phyloP scores from a whole-genome alignment of 179 eudicot species.

The Silene noctiflora region DNA sequence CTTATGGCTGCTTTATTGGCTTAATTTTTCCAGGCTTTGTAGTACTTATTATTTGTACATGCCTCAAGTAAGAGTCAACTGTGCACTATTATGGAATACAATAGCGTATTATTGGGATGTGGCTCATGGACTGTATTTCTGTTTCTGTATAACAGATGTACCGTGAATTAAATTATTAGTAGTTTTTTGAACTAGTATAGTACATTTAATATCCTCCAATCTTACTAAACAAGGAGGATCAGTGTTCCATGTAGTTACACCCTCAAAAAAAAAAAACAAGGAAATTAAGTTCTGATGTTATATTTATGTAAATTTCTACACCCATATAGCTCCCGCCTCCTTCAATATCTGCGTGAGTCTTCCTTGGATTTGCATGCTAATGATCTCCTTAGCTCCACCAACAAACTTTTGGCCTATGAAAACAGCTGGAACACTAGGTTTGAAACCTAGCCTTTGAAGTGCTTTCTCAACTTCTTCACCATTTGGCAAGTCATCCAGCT shows the following conservation, averaged over 20 bases:
- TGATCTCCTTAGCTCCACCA: conserved; percentile 38
- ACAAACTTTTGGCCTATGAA: conserved; percentile 31
- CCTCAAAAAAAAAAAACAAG: background rate
- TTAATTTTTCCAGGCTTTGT: background rate
- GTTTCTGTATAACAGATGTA: background rate
- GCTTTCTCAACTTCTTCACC: conserved; percentile 32
- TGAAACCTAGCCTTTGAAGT: conserved; percentile 30
- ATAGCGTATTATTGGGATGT: no score
- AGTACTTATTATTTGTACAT: background rate
- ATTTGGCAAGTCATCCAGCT: conserved; percentile 30
- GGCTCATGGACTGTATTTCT: no score
- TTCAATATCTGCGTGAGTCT: conserved; percentile 30
- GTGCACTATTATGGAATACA: background rate
- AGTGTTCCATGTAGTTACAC: background rate
- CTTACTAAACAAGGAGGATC: background rate
- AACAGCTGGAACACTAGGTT: conserved; percentile 29
- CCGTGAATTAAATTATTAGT: conserved; percentile 5
- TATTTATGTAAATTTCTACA: conserved; percentile 18
- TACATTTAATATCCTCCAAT: conserved; percentile 1
- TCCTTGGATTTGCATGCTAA: conserved; percentile 35
- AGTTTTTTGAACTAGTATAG: background rate
- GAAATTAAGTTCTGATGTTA: background rate
- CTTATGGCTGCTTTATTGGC: background rate
- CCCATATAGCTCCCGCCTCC: conserved; percentile 37
- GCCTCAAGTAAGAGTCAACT: background rate